Evolutionary conservation across 108 stramenopile species (phyloP), one percentile per base, ranked within the genome.

Genomic region (Pseudonitzschia delicatissima): DNA sequence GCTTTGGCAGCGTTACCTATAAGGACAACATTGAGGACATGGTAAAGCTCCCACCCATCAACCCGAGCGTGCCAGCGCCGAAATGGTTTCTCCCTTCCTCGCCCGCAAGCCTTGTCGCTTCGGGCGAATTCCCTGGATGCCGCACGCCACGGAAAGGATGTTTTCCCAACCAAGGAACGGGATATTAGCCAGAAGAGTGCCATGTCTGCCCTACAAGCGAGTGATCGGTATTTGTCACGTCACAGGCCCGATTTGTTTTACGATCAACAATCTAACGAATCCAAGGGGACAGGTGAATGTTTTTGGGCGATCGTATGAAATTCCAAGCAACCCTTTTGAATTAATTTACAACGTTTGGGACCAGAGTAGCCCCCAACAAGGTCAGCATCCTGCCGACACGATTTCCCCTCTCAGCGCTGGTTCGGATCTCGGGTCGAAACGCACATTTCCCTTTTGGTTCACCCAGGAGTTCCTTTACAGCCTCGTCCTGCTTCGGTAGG

Each of bases 281-380:
- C 25, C 26, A 64, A 58, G 18, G 57, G 0, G 18, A 36, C 37
- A 23, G 17, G 55, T 40, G 21, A 59, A 57, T 18, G 45, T 72
- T 20, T 73, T 66, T 51, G 64, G 72, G n/a, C 57, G 72, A 25
- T 34, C 49, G 1, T 66, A 66, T 34, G 40, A 48, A 47, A 73
- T 73, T 13, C 72, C 72, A 4, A 29, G 64, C 50, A 73, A 73
- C 29, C 72, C 72, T 4, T 73, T 73, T 44, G 65, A 73, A 6
- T 66, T 36, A 44, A 66, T 73, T 29, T 72, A 72, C 32, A 1
- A 39, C 0, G 45, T 29, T 28, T 55, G 47, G 42, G 42, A 53
- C 18, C 32, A 52, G 35, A 33, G 11, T 37, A 13, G 12, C 9
- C 27, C 26, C 28, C 45, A 64, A 42, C 26, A 33, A 45, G 21